Evolutionary conservation across 306 rosid genomes (phyloP), one percentile per base, ranked within the genome.

Genomic region (cucumber (Cucumis sativus)): DNA sequence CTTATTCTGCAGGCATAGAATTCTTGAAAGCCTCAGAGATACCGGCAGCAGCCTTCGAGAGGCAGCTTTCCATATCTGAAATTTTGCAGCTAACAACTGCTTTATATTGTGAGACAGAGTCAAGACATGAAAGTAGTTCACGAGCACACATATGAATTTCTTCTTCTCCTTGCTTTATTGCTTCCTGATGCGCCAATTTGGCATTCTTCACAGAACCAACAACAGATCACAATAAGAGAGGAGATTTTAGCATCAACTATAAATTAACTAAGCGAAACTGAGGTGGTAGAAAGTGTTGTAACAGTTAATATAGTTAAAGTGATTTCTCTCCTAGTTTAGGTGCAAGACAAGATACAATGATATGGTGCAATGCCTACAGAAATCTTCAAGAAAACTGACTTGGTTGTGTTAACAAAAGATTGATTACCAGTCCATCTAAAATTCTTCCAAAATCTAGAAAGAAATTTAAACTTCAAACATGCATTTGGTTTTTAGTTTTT

Each of bases 161-260:
- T 74, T 84, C 92, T 76, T 95, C 96, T 68, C 80, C 79, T 76
- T 87, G 87, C 80, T 79, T 84, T 28, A 80, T 79, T 17, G 85
- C 84, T 84, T 90, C 96, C 84, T 87, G 84, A 85, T 89, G 88
- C 82, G 85, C 88, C 85, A 84, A 39, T 83, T 88, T 70, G 14
- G 97, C 82, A 56, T 85, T 79, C 98, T 91, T 39, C 80, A 79
- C 79, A 79, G 77, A 83, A 78, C 82, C 82, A 37, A 45, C 49
- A 74, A 37, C 52, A 78, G 39, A 39, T 39, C 2, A 28, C 1
- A 28, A n/a, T 52, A 23, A 73, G 62, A 28, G 14, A 15, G 73
- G 8, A 20, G 54, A 67, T 67, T 39, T 33, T 10, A 40, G 71
- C 23, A 66, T 66, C 13, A 65, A 37, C 10, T 35, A 7, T 65